Evolutionary conservation across 2,329 filamentous ascomycete species (phyloP).

Genomic region (Onygenales sp.): DNA sequence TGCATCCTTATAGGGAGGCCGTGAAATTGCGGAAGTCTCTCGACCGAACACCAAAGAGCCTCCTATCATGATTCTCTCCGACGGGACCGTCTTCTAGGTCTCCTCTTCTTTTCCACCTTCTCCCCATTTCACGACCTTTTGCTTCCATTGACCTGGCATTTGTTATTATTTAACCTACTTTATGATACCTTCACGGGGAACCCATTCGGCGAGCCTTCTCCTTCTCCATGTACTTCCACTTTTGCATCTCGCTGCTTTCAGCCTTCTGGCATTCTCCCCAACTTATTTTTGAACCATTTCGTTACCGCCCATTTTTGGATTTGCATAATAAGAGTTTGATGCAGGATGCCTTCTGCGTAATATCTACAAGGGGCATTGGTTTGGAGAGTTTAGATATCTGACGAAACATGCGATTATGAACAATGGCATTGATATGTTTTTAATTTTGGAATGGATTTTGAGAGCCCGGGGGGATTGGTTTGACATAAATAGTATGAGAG

Average conservation of each 20-base stretch:
- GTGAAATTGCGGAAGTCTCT: constrained; percentile 91
- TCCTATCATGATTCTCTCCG: constrained; percentile 90
- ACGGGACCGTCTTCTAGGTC: constrained; percentile 82
- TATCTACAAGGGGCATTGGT: too few relatives aligned
- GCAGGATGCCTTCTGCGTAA: background rate
- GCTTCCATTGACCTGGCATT: background rate
- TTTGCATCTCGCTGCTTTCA: background rate
- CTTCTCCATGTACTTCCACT: background rate
- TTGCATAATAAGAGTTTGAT: background rate
- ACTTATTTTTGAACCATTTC: constrained; percentile 12
- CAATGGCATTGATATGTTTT: background rate
- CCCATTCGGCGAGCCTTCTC: background rate
- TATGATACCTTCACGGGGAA: constrained; percentile 2
- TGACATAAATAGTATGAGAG: too few relatives aligned
- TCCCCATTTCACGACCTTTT: background rate
- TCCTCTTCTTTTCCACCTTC: constrained; percentile 4
- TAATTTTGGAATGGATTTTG: background rate
- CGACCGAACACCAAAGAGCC: constrained; percentile 93
- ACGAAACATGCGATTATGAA: background rate
- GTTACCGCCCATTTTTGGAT: constrained; percentile 13
- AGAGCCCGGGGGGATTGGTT: too few relatives aligned
- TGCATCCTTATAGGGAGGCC: constrained; percentile 57
- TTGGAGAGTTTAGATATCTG: background rate
- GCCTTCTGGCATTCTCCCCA: background rate
- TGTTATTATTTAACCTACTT: background rate